Base-by-base conservation (phyloP, 75 land plant species). In the Cryptomeria japonica region DNA sequence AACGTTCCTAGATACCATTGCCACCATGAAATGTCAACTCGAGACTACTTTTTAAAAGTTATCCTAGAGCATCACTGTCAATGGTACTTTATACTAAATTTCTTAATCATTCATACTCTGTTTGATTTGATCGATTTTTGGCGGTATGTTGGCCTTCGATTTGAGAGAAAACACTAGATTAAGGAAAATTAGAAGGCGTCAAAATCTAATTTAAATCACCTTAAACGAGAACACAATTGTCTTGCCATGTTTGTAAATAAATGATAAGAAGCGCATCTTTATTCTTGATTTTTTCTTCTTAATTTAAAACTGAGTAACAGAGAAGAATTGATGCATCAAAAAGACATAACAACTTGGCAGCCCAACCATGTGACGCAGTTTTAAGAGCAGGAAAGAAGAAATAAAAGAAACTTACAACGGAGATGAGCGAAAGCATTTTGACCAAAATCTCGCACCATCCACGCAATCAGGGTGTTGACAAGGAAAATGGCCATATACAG, bases 371-470 rank as follows among this genome's bases (percentile, higher is more conserved):
- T 22, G 70, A 64, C 11, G 3, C 37, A 34, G 37, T 34, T 73
- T 34, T 73, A 73, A 73, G 77, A 72, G 14, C 34, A 31, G 36
- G 14, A 32, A 73, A 73, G 15, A 22, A 12, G 7, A 34, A 32
- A 32, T 8, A n/a, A 39, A 84, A 32, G 10, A 47, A 38, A 77
- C 87, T 87, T 87, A 87, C 87, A 41, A 77, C 39, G 85, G 22
- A 87, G 85, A 16, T 38, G 41, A 22, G 44, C 39, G 25, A 87
- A 77, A 34, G 87, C 38, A 16, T 77, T 61, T 25, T 76, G 44
- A 36, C 87, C 41, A 61, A 76, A 87, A 76, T 87, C 86, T 32
- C 87, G 87, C 13, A 87, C 85, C 44, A 87, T 61, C 87, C 86
- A 87, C 42, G 87, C 86, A 83, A 87, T 78, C 87, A 87, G 41